Conservation (phyloP, 192 early-diverging fungal species). For the Podila epicladia region DNA sequence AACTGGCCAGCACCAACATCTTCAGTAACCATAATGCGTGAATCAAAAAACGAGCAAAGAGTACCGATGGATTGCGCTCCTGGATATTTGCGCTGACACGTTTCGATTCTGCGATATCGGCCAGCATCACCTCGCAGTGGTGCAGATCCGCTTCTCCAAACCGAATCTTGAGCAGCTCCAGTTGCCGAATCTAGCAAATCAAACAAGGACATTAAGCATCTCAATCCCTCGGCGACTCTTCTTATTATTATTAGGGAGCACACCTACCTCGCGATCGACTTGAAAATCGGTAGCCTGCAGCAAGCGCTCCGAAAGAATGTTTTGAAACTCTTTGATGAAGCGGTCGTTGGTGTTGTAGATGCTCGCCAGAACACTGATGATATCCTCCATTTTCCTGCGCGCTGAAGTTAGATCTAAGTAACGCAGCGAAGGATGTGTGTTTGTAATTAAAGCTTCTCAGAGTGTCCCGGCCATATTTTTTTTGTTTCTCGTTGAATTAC, state of each 20-base stretch:
- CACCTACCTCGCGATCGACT: conserved; percentile 62
- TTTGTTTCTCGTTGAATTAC: conserved; percentile 6
- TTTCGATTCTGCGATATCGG: conserved; percentile 79
- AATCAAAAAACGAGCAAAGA: background rate
- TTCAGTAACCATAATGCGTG: background rate
- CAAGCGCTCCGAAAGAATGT: conserved; percentile 62
- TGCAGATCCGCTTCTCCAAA: conserved; percentile 72
- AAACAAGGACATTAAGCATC: background rate
- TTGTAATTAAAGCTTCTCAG: no score
- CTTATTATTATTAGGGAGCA: background rate
- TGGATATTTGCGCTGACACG: conserved; percentile 66
- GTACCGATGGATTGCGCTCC: conserved; percentile 40
- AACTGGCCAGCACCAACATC: background rate
- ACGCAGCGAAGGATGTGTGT: background rate
- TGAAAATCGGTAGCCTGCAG: conserved; percentile 60
- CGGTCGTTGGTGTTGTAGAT: conserved; percentile 77
- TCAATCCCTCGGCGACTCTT: no score
- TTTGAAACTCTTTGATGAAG: conserved; percentile 78
- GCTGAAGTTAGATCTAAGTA: conserved; percentile 40
- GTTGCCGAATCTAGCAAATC: conserved; percentile 60
- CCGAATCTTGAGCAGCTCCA: conserved; percentile 79
- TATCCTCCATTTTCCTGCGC: conserved; percentile 60
- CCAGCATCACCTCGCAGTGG: conserved; percentile 83
- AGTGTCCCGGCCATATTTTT: no score
- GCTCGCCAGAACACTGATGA: conserved; percentile 70